Conservation (phyloP, 768 basidiomycete genomes). For the Leucosporidium yakuticum region DNA sequence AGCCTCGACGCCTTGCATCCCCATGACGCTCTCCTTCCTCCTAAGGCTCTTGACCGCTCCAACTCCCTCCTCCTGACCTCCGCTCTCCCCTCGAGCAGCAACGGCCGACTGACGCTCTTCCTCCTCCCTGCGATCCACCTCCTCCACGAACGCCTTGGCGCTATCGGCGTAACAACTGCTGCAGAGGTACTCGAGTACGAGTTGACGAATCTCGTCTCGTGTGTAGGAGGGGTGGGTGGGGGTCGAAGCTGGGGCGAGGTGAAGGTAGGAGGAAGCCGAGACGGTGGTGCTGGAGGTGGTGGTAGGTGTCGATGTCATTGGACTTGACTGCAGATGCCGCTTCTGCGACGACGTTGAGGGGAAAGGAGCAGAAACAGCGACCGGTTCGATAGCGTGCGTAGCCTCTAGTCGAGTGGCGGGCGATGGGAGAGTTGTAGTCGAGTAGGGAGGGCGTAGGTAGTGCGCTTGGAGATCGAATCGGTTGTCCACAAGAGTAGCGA, state of each 20-base stretch:
- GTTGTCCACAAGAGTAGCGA: no score
- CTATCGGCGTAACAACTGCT: constrained; percentile 11
- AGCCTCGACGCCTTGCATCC: constrained; percentile 31
- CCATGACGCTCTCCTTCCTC: neutral
- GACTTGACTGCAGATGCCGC: no score
- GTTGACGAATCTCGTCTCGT: constrained; percentile 8
- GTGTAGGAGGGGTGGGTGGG: neutral
- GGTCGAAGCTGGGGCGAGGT: constrained; percentile 10
- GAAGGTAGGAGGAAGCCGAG: neutral
- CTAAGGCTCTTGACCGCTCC: neutral
- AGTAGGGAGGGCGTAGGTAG: no score
- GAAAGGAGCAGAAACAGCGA: no score
- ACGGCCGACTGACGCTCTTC: neutral
- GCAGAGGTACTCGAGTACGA: constrained; percentile 31
- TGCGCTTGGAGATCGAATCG: no score
- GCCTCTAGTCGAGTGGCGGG: no score
- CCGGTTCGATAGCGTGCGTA: no score
- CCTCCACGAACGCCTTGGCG: constrained; percentile 26
- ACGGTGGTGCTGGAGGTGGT: neutral
- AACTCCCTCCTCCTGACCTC: neutral
- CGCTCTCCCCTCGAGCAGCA: neutral
- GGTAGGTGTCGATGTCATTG: no score
- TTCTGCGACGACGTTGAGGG: no score
- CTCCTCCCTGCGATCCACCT: neutral
- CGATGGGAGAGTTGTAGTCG: no score